phyloP scores from a whole-genome alignment of 768 basidiomycete species.

The Serpula lacrymans region DNA sequence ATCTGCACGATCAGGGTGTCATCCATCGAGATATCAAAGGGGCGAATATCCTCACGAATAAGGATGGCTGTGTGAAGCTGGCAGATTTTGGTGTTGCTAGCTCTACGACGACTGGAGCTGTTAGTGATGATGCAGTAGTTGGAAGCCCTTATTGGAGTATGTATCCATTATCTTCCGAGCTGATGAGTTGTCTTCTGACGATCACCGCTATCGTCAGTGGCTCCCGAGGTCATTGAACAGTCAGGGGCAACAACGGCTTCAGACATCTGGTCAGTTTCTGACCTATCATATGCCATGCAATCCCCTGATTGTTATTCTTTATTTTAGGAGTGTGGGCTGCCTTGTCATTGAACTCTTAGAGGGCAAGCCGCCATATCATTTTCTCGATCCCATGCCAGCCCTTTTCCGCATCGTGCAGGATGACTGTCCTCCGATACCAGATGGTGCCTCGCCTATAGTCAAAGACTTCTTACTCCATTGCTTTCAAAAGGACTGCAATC shows the following conservation, averaged over 20 bases:
- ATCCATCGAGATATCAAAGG: constrained; percentile 99
- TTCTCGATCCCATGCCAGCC: constrained; percentile 96
- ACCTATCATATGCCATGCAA: not conserved
- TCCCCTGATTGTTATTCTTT: constrained; percentile 5
- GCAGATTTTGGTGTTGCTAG: constrained; percentile 98
- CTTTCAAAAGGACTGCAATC: constrained; percentile 96
- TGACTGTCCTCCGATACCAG: constrained; percentile 94
- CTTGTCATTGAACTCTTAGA: constrained; percentile 92
- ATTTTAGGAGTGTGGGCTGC: constrained; percentile 78
- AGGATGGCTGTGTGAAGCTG: constrained; percentile 97
- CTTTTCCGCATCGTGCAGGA: constrained; percentile 98
- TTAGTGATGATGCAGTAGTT: constrained; percentile 87
- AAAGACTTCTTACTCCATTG: constrained; percentile 97
- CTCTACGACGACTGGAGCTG: constrained; percentile 67
- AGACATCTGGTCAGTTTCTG: constrained; percentile 78
- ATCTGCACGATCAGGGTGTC: constrained; percentile 98
- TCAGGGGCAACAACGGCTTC: constrained; percentile 95
- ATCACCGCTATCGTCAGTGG: constrained; percentile 59
- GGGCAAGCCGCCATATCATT: constrained; percentile 93
- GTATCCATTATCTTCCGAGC: constrained; percentile 27
- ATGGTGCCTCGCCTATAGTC: constrained; percentile 91
- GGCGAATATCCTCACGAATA: constrained; percentile 97
- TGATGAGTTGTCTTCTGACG: not conserved
- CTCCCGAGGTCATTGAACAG: constrained; percentile 98
- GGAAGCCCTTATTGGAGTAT: constrained; percentile 98